These are phyloP conservation scores for Elaeis guineensis DNA, from an alignment of 176 grass and related monocot species.

Conservation along the genomic window DNA sequence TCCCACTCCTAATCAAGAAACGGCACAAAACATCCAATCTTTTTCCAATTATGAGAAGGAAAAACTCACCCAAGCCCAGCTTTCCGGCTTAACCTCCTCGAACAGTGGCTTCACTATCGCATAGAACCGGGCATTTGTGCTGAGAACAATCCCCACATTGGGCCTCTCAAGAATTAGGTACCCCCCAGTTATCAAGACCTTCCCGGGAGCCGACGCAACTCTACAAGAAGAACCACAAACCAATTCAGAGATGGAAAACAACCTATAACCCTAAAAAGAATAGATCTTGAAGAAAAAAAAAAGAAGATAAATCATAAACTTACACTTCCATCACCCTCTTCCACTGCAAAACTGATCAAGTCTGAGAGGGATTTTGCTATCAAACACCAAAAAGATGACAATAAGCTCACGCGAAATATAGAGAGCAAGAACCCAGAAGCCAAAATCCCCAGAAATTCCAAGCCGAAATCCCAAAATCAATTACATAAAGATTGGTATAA, in stretches of 20 bases:
- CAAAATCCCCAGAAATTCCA: too few species aligned
- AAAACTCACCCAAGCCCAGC: conserved; percentile 71
- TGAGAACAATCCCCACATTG: conserved; percentile 78
- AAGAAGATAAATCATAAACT: conserved; percentile 1
- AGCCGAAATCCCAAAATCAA: too few species aligned
- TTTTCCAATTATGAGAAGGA: not conserved
- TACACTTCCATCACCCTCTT: conserved; percentile 28
- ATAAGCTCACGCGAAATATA: too few species aligned
- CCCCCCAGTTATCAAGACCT: conserved; percentile 77
- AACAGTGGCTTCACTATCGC: conserved; percentile 57
- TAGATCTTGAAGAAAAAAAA: not conserved
- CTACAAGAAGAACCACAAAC: conserved; percentile 19
- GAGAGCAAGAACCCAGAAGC: too few species aligned
- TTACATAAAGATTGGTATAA: too few species aligned
- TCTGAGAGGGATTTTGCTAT: too few species aligned
- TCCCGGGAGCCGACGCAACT: conserved; percentile 84
- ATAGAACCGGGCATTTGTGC: conserved; percentile 85
- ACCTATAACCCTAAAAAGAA: not conserved
- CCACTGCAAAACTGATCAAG: too few species aligned
- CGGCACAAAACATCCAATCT: too few species aligned
- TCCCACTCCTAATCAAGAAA: too few species aligned
- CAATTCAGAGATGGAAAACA: not conserved
- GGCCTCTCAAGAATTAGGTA: conserved; percentile 88
- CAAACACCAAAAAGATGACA: too few species aligned
- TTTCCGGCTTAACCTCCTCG: conserved; percentile 46